phyloP scores from a whole-genome alignment of 2,329 filamentous ascomycete genomes.

The Alternaria sp. region DNA sequence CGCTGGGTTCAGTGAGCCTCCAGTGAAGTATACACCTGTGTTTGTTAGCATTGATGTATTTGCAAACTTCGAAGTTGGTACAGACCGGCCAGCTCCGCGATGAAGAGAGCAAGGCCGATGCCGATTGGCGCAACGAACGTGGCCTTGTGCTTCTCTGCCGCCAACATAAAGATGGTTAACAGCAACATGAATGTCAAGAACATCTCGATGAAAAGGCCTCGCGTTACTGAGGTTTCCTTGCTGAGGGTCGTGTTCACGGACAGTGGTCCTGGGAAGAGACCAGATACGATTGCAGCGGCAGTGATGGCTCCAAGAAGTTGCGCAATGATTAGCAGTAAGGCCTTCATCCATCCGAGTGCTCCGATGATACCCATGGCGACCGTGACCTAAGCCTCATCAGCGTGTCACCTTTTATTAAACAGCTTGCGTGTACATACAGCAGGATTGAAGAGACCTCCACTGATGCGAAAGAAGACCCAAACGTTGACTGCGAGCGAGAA shows the following conservation, averaged over 20 bases:
- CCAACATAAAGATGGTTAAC: slow-evolving; percentile 57
- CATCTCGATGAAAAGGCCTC: slow-evolving; percentile 59
- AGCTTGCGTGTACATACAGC: slow-evolving; percentile 37
- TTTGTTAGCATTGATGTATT: slow-evolving; percentile 9
- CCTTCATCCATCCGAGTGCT: slow-evolving; percentile 55
- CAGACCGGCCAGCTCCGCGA: slow-evolving; percentile 53
- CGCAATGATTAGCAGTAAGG: slow-evolving; percentile 51
- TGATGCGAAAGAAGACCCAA: slow-evolving; percentile 51
- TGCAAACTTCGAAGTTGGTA: not conserved
- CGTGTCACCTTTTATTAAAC: fast-evolving
- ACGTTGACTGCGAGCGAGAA: slow-evolving; percentile 49
- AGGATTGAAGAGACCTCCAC: slow-evolving; percentile 49
- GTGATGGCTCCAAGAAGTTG: slow-evolving; percentile 56
- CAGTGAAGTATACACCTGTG: slow-evolving; percentile 54
- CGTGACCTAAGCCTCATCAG: slow-evolving; percentile 50
- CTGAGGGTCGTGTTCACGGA: slow-evolving; percentile 55
- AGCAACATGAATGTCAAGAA: slow-evolving; percentile 58
- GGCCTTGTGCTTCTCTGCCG: slow-evolving; percentile 50
- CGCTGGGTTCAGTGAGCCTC: slow-evolving; percentile 57
- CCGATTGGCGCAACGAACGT: slow-evolving; percentile 51
- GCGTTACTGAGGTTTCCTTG: slow-evolving; percentile 49
- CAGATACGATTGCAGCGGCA: slow-evolving; percentile 53
- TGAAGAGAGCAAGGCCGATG: slow-evolving; percentile 55
- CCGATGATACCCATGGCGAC: slow-evolving; percentile 57
- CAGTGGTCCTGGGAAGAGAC: slow-evolving; percentile 54